Percentiles rank a stretch among this genome's conserved stretches.
Conservation (phyloP, 2,329 filamentous ascomycete genomes). For the Colletotrichum viniferum region DNA sequence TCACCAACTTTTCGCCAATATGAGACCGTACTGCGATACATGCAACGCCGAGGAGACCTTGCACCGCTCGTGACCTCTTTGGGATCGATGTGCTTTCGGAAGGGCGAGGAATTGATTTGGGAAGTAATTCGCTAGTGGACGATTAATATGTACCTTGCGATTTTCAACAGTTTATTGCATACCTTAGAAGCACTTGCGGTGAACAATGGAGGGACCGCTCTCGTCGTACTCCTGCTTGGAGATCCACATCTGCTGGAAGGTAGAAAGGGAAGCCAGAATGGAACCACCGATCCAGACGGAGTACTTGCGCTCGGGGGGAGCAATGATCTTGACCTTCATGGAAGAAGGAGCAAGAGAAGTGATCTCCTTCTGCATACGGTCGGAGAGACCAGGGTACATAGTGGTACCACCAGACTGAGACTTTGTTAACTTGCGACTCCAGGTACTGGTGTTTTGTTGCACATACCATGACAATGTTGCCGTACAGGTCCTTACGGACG, state of each 20-base stretch:
- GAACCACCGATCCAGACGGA: constrained; percentile 99
- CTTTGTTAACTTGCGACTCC: constrained; percentile 33
- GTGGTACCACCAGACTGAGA: constrained; percentile 97
- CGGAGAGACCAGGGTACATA: constrained; percentile 99
- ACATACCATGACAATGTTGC: constrained; percentile 99
- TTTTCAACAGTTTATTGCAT: constrained; percentile 25
- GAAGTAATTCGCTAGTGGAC: not conserved
- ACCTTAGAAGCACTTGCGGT: constrained; percentile 99
- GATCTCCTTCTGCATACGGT: constrained; percentile 99
- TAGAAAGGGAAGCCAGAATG: constrained; percentile 98
- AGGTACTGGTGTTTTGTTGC: not conserved
- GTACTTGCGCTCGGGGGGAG: constrained; percentile 99
- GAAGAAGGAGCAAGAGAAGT: constrained; percentile 98
- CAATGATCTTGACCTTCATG: constrained; percentile 99
- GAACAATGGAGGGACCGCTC: constrained; percentile 98
- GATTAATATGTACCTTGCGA: not conserved
- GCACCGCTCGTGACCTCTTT: constrained; percentile 49
- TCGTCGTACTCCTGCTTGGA: constrained; percentile 99
- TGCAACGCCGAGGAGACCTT: constrained; percentile 48
- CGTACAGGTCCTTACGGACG: constrained; percentile 99
- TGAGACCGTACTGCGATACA: constrained; percentile 56
- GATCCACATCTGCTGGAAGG: constrained; percentile 99
- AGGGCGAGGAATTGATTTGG: constrained; percentile 31
- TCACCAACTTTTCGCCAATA: constrained; percentile 64
- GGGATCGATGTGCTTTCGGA: constrained; percentile 44